Base-by-base conservation (phyloP, 2,329 filamentous ascomycete species). In the Aspergillus felis region DNA sequence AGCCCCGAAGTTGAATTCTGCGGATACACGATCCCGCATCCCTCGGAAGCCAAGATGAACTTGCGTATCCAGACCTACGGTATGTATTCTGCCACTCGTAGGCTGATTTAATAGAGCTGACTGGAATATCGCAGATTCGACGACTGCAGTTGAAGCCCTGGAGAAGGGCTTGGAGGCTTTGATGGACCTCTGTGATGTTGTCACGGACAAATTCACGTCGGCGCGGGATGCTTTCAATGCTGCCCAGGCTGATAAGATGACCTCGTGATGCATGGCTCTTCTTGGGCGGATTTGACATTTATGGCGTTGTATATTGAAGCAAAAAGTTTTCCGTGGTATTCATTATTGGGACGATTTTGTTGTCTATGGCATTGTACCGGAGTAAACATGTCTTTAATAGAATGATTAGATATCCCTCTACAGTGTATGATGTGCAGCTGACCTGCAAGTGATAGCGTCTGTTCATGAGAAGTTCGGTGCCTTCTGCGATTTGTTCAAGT, bases 1-100 rank as follows among this genome's bases (percentile, higher is more conserved):
- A 97, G 93, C 74, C 93, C 94, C 29, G 87, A 94, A 62, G 94
- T 99, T 59, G 94, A 99, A 74, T 97, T 99, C 78, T 97, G 94
- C 76, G 94, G 93, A 60, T 99, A 99, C 76, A 91, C 93, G 7
- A 97, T 99, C 60, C 94, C 94, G 29, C 94, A 99, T 77, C 94
- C 94, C 52, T 96, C 92, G 42, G 94, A 99, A 76, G 81, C 87
- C 44, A 94, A 96, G 78, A 96, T 99, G 93, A 96, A 97, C 71
- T 81, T 99, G 61, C 86, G 94, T 68, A 97, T 99, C 61, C 94
- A 99, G 77, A 99, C 93, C 64, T 97, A 94, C 69, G 90, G 93
- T 96, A 79, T 72, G 86, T 47, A 22, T 27, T 27, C 4, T 27
- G 4, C 42, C 22, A 46, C 42, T 10, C 12, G 3, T 12, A 24